Evolutionary conservation across 768 basidiomycete species (phyloP).

Genomic region (Phlebiopsis gigantea): DNA sequence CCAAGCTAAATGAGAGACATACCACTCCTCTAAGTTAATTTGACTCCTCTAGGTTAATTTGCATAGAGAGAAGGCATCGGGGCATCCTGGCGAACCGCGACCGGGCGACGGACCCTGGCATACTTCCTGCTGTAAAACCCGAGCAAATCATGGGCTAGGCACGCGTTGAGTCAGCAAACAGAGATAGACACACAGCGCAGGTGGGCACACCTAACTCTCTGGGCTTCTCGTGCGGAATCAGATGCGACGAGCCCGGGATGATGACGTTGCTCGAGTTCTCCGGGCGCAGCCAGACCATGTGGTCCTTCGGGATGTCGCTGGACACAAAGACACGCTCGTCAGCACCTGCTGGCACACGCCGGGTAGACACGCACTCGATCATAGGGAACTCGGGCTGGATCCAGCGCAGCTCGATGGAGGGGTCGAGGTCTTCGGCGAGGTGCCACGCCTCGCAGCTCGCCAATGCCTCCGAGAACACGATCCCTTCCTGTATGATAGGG

Average conservation of each 20-base stretch:
- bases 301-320: conserved; percentile 8
- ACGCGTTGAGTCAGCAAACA: neutral
- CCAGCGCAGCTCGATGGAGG: conserved; percentile 48
- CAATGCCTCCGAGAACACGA: conserved; percentile 47
- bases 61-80: too few species aligned
- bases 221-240: conserved; percentile 28
- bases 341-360: neutral
- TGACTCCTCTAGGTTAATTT: too few species aligned
- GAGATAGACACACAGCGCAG: too few species aligned
- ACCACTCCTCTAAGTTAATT: too few species aligned
- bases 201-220: conserved; percentile 24
- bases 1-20: too few species aligned
- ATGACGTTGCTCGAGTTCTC: conserved; percentile 30
- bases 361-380: conserved; percentile 27
- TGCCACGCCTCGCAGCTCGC: conserved; percentile 33
- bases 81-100: too few species aligned
- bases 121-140: conserved; percentile 18
- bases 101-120: neutral
- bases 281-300: conserved; percentile 28
- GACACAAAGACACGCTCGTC: neutral
- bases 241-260: conserved; percentile 27
- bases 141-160: conserved; percentile 16
- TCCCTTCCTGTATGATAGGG: conserved; percentile 42
- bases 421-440: conserved; percentile 35
- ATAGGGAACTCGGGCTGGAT: conserved; percentile 44